Base-by-base conservation (phyloP, 495 filamentous ascomycete species). In the Cenococcum geophilum region DNA sequence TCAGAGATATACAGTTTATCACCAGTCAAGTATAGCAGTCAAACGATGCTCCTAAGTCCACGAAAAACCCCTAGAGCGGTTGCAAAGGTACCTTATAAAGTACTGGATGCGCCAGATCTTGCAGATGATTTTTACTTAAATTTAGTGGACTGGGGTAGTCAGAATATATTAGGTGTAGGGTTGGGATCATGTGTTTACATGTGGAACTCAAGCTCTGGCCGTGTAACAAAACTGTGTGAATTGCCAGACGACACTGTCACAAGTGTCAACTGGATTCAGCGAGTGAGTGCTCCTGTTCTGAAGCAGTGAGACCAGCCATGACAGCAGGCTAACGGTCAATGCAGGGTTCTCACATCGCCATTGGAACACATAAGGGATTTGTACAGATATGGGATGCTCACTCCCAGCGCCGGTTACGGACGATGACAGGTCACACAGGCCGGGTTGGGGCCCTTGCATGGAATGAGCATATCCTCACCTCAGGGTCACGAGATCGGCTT, bases 321-420 rank as follows among this genome's bases (percentile, higher is more conserved):
- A 53, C 35, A 51, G 20, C 35, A 55, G 16, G 6, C 48, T 61
- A 55, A 56, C 59, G 56, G 56, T 53, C 8, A 34, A 34, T 35
- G 32, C 76, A 92, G 78, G 93, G 93, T 27, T 95, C 91, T 0
- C 95, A 98, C 75, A 82, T 98, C 62, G 84, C 93, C 8, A 95
- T 98, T 63, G 93, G 93, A 18, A 97, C 93, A 1, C 85, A 86
- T 20, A 95, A 95, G 76, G 93, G 93, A 5, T 78, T 95, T 34
- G 92, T 98, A 5, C 90, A 96, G 71, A 98, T 98, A 42, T 98
- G 92, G 92, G 93, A 98, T 76, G 93, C 92, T 4, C 86, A 92
- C 63, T 82, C 87, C 72, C 83, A 85, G 57, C 84, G 91, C 47
- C 83, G 92, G 47, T 76, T 98, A 52, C 83, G 93, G 55, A 96